Evolutionary conservation across 129 eudicot species (phyloP).

Genomic region (Ambrosia artemisiifolia): DNA sequence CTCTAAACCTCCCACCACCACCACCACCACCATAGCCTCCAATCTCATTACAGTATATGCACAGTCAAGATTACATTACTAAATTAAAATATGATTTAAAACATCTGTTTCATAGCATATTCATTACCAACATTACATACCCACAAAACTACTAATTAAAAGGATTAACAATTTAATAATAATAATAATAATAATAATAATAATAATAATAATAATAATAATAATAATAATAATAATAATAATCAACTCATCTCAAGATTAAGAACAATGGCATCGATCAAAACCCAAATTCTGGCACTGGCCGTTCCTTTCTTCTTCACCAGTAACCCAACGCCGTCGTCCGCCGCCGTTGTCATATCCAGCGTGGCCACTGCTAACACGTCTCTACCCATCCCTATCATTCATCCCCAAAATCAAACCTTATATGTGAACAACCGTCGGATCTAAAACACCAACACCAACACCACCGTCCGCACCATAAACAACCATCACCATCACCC

Average conservation of each 20-base stretch:
- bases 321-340: constrained; percentile 31
- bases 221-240: background rate
- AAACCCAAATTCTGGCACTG: constrained; percentile 61
- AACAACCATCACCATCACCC: too few species aligned
- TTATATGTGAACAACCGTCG: too few species aligned
- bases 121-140: too few species aligned
- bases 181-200: too few species aligned
- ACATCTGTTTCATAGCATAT: background rate
- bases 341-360: constrained; percentile 15
- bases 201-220: background rate
- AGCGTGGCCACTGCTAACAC: constrained; percentile 43
- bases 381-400: constrained; percentile 45
- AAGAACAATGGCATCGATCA: constrained; percentile 70
- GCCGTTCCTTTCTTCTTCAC: constrained; percentile 57
- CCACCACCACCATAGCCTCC: too few species aligned
- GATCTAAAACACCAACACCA: too few species aligned
- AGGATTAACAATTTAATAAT: background rate
- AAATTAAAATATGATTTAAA: background rate
- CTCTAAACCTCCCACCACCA: too few species aligned
- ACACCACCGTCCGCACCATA: too few species aligned
- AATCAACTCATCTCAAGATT: constrained; percentile 64
- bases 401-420: constrained; percentile 33
- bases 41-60: background rate
- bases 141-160: too few species aligned
- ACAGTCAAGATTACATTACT: background rate